Percentiles rank a stretch among this genome's conserved stretches.
Evolutionary conservation across 1,284 basidiomycete species (phyloP).

Genomic region (Cryptococcus floricola): DNA sequence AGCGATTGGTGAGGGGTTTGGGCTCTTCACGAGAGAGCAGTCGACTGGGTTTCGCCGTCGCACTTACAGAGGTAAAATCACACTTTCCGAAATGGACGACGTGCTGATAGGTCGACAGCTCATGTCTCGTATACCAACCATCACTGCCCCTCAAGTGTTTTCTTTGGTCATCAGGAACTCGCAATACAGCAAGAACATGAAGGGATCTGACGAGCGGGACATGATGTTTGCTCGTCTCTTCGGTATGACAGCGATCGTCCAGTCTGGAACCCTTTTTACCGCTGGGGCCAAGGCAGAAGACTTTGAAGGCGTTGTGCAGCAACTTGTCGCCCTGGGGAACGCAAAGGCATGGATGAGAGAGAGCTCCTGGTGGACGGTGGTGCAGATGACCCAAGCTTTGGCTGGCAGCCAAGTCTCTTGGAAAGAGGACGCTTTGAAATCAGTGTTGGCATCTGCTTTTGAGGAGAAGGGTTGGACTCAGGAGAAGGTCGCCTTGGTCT

Average conservation of each 20-base stretch:
- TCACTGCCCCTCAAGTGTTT: conserved; percentile 73
- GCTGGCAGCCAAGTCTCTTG: conserved; percentile 61
- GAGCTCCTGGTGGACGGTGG: conserved; percentile 81
- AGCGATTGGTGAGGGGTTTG: conserved; percentile 76
- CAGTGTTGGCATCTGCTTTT: conserved; percentile 57
- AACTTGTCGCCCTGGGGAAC: conserved; percentile 68
- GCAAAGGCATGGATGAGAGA: conserved; percentile 90
- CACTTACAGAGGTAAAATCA: conserved; percentile 77
- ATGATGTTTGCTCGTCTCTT: conserved; percentile 88
- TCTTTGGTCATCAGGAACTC: conserved; percentile 67
- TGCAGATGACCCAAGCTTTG: conserved; percentile 62
- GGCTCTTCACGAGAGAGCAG: conserved; percentile 90
- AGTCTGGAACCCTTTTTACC: conserved; percentile 72
- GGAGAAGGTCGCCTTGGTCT: conserved; percentile 78
- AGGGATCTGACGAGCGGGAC: conserved; percentile 88
- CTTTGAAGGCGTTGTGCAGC: conserved; percentile 62
- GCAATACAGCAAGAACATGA: conserved; percentile 66
- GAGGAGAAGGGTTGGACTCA: conserved; percentile 68
- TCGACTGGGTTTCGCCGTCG: conserved; percentile 89
- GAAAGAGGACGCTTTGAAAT: conserved; percentile 64
- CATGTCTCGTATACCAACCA: conserved; percentile 70
- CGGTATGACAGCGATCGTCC: conserved; percentile 75
- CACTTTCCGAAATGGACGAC: neutral
- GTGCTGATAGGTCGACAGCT: conserved; percentile 55
- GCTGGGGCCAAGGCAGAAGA: conserved; percentile 57